Evolutionary conservation across 176 grass and related monocot genomes (phyloP), one percentile per base, ranked within the genome.

Genomic region (Calamus simplicifolius): DNA sequence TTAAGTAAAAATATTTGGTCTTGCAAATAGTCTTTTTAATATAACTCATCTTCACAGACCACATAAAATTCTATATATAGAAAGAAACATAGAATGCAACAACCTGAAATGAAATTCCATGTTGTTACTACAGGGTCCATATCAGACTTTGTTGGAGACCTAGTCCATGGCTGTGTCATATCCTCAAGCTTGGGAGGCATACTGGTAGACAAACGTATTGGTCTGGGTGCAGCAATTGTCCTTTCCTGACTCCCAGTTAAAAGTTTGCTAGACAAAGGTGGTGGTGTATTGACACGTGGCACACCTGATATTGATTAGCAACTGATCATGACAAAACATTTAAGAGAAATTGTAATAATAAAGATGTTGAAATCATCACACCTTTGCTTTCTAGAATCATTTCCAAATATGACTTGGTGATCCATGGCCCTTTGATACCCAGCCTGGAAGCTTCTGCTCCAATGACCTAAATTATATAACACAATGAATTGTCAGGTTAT

Each of bases 381-480:
- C 92, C 92, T 90, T 90, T 97, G 69, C 83, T 84, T 63, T 91
- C 92, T 59, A 88, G 81, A 56, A 97, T 97, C 92, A 97, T 97
- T 88, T 97, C 92, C 52, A 97, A 63, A 79, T 97, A 97, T 57
- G 92, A 97, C 71, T 97, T 91, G 5, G 92, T 97, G 63, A 90
- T 97, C 92, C 92, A 97, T 56, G 87, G 92, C 59, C 87, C 84
- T 62, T 77, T 88, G 54, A 97, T 91, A 61, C 83, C 92, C 29
- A 88, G 26, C n/a, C 79, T 75, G 35, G 75, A 75, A 80, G 87
- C 87, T 77, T 97, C 86, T 84, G 74, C 81, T 72, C 83, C 84
- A 82, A 97, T 84, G 57, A 87, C 82, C 92, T 97, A 61, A 95
- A 84, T 73, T 57, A 77, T 74, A 73, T 55, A 64, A 73, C 35